Conservation (phyloP, 768 basidiomycete genomes). For the Hypholoma fasciculare region DNA sequence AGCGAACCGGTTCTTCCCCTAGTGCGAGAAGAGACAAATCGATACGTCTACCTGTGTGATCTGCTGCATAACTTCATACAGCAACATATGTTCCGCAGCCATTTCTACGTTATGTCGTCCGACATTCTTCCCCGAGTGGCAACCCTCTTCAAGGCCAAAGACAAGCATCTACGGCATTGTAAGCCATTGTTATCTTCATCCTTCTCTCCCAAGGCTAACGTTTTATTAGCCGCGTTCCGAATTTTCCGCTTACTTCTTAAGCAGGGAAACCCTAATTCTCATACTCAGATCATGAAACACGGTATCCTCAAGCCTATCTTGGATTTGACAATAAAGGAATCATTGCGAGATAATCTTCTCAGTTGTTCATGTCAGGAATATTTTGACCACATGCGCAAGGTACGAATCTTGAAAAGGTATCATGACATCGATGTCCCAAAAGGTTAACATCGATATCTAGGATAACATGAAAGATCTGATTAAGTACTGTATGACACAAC, state of each 20-base stretch:
- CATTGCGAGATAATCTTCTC: constrained; percentile 85
- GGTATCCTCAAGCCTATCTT: constrained; percentile 84
- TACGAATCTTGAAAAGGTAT: constrained; percentile 33
- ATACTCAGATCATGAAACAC: constrained; percentile 77
- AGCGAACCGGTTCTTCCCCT: constrained; percentile 50
- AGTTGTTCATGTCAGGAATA: constrained; percentile 96
- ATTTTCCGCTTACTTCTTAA: constrained; percentile 87
- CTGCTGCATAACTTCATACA: constrained; percentile 84
- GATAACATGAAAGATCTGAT: constrained; percentile 89
- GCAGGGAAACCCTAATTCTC: constrained; percentile 76
- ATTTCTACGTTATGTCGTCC: constrained; percentile 85
- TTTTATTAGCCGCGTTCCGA: constrained; percentile 76
- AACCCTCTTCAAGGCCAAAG: constrained; percentile 74
- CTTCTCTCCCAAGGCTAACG: not conserved
- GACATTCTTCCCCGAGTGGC: constrained; percentile 75
- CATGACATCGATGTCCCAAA: not conserved
- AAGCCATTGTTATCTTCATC: constrained; percentile 26
- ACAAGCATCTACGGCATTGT: constrained; percentile 95
- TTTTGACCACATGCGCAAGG: constrained; percentile 89
- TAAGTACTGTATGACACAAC: constrained; percentile 76
- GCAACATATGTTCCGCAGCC: constrained; percentile 91
- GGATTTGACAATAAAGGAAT: constrained; percentile 81
- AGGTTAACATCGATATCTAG: constrained; percentile 33
- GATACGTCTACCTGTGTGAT: constrained; percentile 89
- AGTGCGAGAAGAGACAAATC: constrained; percentile 75